Conservation (phyloP, 1,139 yeast species). For the Zygosaccharomyces pseudobailii region DNA sequence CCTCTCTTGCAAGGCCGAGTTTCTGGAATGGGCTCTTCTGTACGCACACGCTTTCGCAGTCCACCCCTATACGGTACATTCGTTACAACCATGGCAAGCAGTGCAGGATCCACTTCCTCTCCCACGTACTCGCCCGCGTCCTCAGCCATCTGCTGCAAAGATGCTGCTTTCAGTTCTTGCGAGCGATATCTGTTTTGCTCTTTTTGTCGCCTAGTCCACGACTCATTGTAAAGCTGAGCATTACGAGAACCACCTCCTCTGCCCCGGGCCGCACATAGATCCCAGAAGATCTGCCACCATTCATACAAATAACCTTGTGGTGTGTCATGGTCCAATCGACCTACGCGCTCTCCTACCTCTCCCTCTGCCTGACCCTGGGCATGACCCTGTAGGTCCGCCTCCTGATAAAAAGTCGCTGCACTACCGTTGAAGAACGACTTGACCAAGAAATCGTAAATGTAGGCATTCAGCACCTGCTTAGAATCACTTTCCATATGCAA, state of each 20-base stretch:
- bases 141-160: constrained; percentile 32
- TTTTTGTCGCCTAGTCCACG: constrained; percentile 60
- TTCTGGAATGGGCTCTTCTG: not conserved
- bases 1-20: not conserved
- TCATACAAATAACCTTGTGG: constrained; percentile 85
- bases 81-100: constrained; percentile 15
- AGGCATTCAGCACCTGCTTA: constrained; percentile 61
- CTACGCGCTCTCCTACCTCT: too few species aligned
- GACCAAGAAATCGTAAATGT: constrained; percentile 78
- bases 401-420: constrained; percentile 67
- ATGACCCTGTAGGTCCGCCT: constrained; percentile 47
- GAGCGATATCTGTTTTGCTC: constrained; percentile 51
- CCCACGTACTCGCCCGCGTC: constrained; percentile 26
- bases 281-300: constrained; percentile 99
- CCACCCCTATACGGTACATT: not conserved
- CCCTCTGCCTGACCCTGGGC: not conserved
- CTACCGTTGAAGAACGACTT: constrained; percentile 69
- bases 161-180: constrained; percentile 40
- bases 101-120: constrained; percentile 22
- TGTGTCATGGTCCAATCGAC: constrained; percentile 27
- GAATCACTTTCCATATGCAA: not conserved
- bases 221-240: constrained; percentile 69
- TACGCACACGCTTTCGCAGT: not conserved
- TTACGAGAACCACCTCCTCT: constrained; percentile 54
- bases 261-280: constrained; percentile 78